Conservation (phyloP, 257 asterid species). For the Solanum sejunctum region DNA sequence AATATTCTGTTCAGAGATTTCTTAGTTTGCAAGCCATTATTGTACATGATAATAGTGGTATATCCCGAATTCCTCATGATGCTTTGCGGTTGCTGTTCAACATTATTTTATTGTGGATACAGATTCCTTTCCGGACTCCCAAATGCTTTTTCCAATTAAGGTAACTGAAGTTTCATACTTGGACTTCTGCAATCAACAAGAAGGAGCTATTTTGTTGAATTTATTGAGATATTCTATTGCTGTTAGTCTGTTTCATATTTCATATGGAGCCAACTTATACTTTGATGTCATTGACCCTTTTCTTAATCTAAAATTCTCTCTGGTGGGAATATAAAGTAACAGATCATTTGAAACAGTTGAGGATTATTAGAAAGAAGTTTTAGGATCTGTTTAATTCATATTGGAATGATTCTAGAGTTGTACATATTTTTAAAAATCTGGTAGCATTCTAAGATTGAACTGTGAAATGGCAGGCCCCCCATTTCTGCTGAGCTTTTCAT, state of each 20-base stretch:
- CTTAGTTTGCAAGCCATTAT: conserved; percentile 22
- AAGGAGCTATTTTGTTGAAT: not conserved
- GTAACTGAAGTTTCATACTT: conserved; percentile 13
- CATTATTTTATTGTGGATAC: conserved; percentile 37
- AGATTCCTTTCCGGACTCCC: conserved; percentile 60
- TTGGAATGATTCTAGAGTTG: not conserved
- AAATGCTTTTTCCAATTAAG: conserved; percentile 51
- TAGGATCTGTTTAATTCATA: not conserved
- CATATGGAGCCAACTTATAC: not conserved
- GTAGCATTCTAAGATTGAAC: not conserved
- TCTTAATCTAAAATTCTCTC: not conserved
- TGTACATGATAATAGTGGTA: conserved; percentile 10
- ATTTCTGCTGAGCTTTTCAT: conserved; percentile 49
- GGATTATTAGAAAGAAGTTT: not conserved
- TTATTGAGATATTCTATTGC: not conserved
- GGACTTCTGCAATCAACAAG: not conserved
- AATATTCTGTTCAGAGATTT: conserved; percentile 39
- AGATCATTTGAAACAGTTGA: not conserved
- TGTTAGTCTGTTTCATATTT: not conserved
- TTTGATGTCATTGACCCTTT: not conserved
- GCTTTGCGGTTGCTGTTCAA: conserved; percentile 37
- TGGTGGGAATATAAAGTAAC: not conserved
- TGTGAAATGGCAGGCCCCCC: conserved; percentile 39
- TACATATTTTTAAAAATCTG: not conserved
- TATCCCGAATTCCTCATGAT: conserved; percentile 9